Evolutionary conservation across 768 basidiomycete genomes (phyloP).

Genomic region (Cubamyces lactineus): DNA sequence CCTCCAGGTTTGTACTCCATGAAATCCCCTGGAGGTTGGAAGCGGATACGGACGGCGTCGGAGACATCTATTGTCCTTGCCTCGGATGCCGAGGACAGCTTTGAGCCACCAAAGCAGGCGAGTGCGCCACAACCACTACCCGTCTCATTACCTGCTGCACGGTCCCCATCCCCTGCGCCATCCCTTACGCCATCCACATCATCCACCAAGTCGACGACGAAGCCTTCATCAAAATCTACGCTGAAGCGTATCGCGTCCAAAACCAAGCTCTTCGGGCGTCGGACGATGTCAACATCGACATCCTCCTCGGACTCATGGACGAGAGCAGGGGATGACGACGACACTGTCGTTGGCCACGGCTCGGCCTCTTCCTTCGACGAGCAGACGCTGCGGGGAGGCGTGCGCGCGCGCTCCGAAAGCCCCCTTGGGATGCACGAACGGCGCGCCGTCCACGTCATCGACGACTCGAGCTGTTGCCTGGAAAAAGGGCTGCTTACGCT

Average conservation of each 20-base stretch:
- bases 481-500: background rate
- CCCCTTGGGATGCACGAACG: slow-evolving; percentile 1
- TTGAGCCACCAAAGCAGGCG: background rate
- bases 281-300: slow-evolving; percentile 16
- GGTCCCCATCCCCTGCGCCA: slow-evolving; percentile 12
- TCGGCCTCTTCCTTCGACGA: slow-evolving; percentile 14
- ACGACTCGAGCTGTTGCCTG: background rate
- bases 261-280: slow-evolving; percentile 23
- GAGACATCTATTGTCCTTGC: slow-evolving; percentile 17
- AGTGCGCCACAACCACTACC: no score
- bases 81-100: background rate
- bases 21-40: background rate
- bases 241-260: slow-evolving; percentile 22
- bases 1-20: background rate
- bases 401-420: slow-evolving; percentile 10
- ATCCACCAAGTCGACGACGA: background rate
- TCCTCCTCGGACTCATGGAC: slow-evolving; percentile 1
- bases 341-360: slow-evolving; percentile 11
- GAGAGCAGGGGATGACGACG: slow-evolving; percentile 7
- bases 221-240: background rate
- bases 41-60: slow-evolving; percentile 12
- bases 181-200: slow-evolving; percentile 13
- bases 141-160: background rate
- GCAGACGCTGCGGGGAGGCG: background rate
- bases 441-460: background rate